A percentile compares a stretch with the other conserved stretches of the same genome.
Evolutionary conservation across 768 basidiomycete genomes (phyloP).

Genomic region (Phylloporus rhodoxanthus): DNA sequence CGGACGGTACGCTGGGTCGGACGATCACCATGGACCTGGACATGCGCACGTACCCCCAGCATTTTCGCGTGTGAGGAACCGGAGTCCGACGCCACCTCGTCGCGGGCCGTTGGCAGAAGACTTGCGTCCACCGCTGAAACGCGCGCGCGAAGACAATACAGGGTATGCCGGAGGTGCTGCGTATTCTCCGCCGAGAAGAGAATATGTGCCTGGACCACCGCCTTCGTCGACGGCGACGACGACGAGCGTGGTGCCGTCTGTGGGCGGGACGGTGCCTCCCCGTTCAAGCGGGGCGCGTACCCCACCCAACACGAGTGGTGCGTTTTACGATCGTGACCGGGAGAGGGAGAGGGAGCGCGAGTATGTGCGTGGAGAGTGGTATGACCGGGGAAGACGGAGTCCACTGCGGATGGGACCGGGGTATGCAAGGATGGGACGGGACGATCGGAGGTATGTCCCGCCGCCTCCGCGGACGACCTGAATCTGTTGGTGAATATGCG

Average conservation of each 20-base stretch:
- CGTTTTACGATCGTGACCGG: constrained; percentile 30
- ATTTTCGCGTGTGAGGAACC: constrained; percentile 40
- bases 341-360: constrained; percentile 7
- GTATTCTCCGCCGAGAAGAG: constrained; percentile 31
- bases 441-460: not conserved
- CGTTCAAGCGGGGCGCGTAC: constrained; percentile 17
- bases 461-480: not conserved
- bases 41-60: constrained; percentile 1
- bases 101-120: constrained; percentile 32
- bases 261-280: not conserved
- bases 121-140: constrained; percentile 40
- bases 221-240: constrained; percentile 16
- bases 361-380: constrained; percentile 1
- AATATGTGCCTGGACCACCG: constrained; percentile 20
- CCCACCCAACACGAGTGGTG: constrained; percentile 24
- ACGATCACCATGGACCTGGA: constrained; percentile 14
- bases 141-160: constrained; percentile 38
- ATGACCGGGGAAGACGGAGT: not conserved
- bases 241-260: not conserved
- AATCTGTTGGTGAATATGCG: not conserved
- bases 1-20: constrained; percentile 20
- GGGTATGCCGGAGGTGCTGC: constrained; percentile 12
- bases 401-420: not conserved
- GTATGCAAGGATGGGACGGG: not conserved
- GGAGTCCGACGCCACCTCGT: constrained; percentile 40